A percentile compares a stretch with the other conserved stretches of the same genome.
Conservation (phyloP, 164 flowering plant genomes). For the Tetracentron sinense region DNA sequence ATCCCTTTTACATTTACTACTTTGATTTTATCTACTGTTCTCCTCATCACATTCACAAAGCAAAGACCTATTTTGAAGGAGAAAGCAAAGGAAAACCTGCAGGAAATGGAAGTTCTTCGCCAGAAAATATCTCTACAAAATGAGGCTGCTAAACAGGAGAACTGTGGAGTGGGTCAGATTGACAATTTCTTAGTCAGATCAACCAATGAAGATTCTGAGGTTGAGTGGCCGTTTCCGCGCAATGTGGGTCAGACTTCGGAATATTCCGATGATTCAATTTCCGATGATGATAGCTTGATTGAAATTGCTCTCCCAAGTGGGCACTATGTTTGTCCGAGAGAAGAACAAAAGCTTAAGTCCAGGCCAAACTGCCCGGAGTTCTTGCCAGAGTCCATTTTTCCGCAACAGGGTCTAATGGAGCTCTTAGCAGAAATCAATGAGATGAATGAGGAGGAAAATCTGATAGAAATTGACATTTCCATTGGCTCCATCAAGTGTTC, state of each 20-base stretch:
- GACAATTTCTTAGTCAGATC: slow-evolving; percentile 18
- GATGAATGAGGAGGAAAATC: slow-evolving; percentile 51
- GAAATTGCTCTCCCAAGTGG: slow-evolving; percentile 78
- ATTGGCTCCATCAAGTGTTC: slow-evolving; percentile 53
- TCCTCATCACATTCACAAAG: slow-evolving; percentile 33
- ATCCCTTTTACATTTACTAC: slow-evolving; percentile 26
- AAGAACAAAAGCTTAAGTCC: slow-evolving; percentile 18
- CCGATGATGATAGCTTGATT: slow-evolving; percentile 83
- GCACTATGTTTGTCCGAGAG: slow-evolving; percentile 31
- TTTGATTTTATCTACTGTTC: slow-evolving; percentile 35
- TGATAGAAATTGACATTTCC: slow-evolving; percentile 67
- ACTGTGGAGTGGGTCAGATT: slow-evolving; percentile 18
- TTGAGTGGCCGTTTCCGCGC: slow-evolving; percentile 35
- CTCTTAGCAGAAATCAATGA: slow-evolving; percentile 57
- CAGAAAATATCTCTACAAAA: slow-evolving; percentile 13
- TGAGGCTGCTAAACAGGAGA: slow-evolving; percentile 5
- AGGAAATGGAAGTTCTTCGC: slow-evolving; percentile 11
- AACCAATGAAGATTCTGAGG: slow-evolving; percentile 48
- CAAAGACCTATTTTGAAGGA: slow-evolving; percentile 19
- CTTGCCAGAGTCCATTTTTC: slow-evolving; percentile 23
- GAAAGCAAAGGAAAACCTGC: slow-evolving; percentile 1
- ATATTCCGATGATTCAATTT: slow-evolving; percentile 60
- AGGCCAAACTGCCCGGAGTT: slow-evolving; percentile 27
- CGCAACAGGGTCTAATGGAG: slow-evolving; percentile 41
- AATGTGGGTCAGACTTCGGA: slow-evolving; percentile 24